These are phyloP conservation scores for Taiozyma sp. DNA, from an alignment of 1,139 yeast genomes.

Conservation along the genomic window DNA sequence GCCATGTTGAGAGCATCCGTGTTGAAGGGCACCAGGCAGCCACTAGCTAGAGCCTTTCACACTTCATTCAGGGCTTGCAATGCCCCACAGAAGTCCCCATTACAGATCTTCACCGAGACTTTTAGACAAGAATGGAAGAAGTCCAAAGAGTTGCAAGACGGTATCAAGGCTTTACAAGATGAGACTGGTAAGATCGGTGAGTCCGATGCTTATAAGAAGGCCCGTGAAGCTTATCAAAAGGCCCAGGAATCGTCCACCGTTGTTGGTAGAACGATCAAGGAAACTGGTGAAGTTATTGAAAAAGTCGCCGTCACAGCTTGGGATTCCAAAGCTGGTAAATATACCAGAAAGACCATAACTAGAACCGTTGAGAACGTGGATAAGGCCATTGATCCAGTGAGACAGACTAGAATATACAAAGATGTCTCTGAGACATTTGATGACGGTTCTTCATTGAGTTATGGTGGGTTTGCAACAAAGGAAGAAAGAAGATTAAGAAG, in stretches of 20 bases:
- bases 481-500: conserved; percentile 79
- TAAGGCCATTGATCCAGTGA: conserved; percentile 90
- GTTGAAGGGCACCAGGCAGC: background rate
- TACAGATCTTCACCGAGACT: conserved; percentile 90
- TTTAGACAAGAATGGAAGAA: conserved; percentile 89
- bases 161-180: conserved; percentile 91
- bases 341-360: conserved; percentile 77
- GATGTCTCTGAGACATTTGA: conserved; percentile 87
- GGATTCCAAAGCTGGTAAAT: conserved; percentile 93
- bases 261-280: conserved; percentile 77
- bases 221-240: conserved; percentile 85
- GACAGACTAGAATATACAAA: conserved; percentile 85
- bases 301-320: conserved; percentile 88
- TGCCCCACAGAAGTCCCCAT: conserved; percentile 57
- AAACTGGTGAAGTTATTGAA: conserved; percentile 94
- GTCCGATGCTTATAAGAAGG: conserved; percentile 88
- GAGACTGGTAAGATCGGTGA: conserved; percentile 96
- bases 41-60: conserved; percentile 17
- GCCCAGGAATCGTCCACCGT: conserved; percentile 82
- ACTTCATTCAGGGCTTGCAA: conserved; percentile 12
- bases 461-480: conserved; percentile 90
- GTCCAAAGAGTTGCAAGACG: conserved; percentile 83
- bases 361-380: conserved; percentile 74
- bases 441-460: conserved; percentile 83
- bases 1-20: background rate